Percentiles rank a stretch among this genome's conserved stretches.
Evolutionary conservation across 1,139 yeast species (phyloP).

Genomic region (Candida sojae): DNA sequence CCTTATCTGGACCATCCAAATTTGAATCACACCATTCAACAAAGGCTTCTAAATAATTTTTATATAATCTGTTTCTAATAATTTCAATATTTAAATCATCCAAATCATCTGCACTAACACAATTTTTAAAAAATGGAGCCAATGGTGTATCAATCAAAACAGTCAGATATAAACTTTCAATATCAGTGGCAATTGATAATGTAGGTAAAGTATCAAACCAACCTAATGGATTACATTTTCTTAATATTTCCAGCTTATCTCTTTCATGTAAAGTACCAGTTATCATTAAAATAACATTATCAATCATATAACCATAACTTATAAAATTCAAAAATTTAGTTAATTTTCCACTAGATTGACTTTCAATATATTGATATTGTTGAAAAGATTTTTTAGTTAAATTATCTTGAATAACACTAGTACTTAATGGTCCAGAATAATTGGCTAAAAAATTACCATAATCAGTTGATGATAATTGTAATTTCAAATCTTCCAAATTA

Average conservation of each 20-base stretch:
- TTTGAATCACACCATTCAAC: constrained; percentile 60
- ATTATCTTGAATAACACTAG: constrained; percentile 79
- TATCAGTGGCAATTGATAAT: constrained; percentile 88
- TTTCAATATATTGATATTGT: constrained; percentile 82
- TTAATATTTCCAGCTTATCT: constrained; percentile 81
- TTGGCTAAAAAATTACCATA: constrained; percentile 89
- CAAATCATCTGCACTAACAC: constrained; percentile 89
- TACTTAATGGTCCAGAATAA: constrained; percentile 78
- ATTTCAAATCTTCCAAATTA: constrained; percentile 85
- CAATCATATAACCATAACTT: constrained; percentile 97
- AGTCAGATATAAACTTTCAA: constrained; percentile 86
- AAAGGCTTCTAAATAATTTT: constrained; percentile 91
- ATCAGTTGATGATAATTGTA: constrained; percentile 93
- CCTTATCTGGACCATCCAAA: constrained; percentile 75
- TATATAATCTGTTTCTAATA: constrained; percentile 86
- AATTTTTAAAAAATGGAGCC: constrained; percentile 93
- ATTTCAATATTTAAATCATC: constrained; percentile 96
- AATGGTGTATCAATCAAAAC: constrained; percentile 97
- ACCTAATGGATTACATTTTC: constrained; percentile 94
- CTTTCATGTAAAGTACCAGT: constrained; percentile 97
- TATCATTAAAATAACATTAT: constrained; percentile 92
- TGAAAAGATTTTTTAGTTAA: constrained; percentile 74
- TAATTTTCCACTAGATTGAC: constrained; percentile 81
- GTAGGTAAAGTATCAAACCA: constrained; percentile 99
- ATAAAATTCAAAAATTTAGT: constrained; percentile 86